Conservation (phyloP, 2,329 filamentous ascomycete genomes). For the Aspergillaceae sp. region DNA sequence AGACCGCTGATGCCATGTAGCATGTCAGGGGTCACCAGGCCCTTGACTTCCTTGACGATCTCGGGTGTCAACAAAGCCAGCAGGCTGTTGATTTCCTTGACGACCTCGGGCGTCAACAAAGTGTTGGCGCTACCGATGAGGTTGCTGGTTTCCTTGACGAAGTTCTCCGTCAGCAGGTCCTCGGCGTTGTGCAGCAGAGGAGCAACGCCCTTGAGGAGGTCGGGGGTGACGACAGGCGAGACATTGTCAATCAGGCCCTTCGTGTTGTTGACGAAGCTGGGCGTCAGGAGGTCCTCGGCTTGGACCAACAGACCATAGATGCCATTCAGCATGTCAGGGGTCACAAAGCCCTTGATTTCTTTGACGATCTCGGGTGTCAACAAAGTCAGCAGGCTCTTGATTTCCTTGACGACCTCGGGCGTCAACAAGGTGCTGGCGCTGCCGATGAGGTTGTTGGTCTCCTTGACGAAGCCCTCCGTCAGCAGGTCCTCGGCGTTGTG, state of each 20-base stretch:
- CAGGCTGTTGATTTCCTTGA: no score
- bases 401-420: no score
- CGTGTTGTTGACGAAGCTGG: slow-evolving; percentile 19
- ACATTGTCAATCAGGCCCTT: slow-evolving; percentile 15
- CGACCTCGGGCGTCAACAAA: no score
- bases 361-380: no score
- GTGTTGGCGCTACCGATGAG: no score
- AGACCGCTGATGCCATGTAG: slow-evolving; percentile 13
- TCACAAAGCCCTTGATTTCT: no score
- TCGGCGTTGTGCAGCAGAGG: slow-evolving; percentile 13
- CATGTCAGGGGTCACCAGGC: no score
- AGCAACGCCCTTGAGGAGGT: slow-evolving; percentile 11
- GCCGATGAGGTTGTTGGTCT: no score
- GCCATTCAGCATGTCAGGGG: slow-evolving; percentile 1
- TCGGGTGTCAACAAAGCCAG: no score
- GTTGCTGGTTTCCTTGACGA: slow-evolving; percentile 10
- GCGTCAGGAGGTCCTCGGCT: slow-evolving; percentile 18
- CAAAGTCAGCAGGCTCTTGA: no score
- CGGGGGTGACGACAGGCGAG: slow-evolving; percentile 17
- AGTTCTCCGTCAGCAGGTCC: slow-evolving; percentile 13
- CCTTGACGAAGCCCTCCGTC: slow-evolving; percentile 17
- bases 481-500: slow-evolving; percentile 18
- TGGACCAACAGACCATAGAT: slow-evolving; percentile 16
- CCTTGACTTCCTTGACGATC: no score
- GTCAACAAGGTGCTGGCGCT: no score